Evolutionary conservation across 1,139 yeast species (phyloP).

Genomic region (Yamadazyma mexicana): DNA sequence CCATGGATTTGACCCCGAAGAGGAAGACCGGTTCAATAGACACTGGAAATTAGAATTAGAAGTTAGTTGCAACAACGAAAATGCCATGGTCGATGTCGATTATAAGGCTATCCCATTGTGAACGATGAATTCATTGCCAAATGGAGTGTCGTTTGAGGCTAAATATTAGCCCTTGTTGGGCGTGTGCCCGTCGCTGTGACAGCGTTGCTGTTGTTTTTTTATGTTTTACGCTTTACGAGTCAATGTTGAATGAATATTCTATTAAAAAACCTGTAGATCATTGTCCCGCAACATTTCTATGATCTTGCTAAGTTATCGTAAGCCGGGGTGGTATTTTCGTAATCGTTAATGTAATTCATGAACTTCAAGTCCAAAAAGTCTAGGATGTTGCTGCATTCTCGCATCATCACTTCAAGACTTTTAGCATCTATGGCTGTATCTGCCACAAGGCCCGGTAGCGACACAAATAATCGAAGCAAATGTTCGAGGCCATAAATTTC

Average conservation of each 20-base stretch:
- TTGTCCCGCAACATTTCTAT: no score
- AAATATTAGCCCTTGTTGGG: no score
- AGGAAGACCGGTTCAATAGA: conserved; percentile 45
- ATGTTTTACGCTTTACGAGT: conserved; percentile 5
- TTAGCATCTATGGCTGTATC: conserved; percentile 81
- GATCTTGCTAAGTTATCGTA: conserved; percentile 50
- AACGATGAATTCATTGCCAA: no score
- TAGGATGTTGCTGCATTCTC: conserved; percentile 50
- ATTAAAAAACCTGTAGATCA: no score
- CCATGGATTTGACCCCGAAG: conserved; percentile 54
- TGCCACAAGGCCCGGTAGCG: conserved; percentile 78
- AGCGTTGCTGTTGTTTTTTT: no score
- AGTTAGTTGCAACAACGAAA: conserved; percentile 58
- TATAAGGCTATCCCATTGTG: conserved; percentile 47
- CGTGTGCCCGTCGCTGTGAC: no score
- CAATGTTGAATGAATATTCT: background rate
- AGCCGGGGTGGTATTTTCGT: conserved; percentile 61
- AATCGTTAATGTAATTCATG: conserved; percentile 43
- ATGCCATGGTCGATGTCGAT: conserved; percentile 61
- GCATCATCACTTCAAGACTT: conserved; percentile 52
- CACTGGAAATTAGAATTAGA: conserved; percentile 59
- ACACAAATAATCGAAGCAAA: conserved; percentile 67
- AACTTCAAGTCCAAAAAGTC: conserved; percentile 53
- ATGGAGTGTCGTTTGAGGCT: no score
- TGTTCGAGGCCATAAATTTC: conserved; percentile 76